phyloP scores from a whole-genome alignment of 352 stramenopile genomes.

The Globisporangium spiculum region DNA sequence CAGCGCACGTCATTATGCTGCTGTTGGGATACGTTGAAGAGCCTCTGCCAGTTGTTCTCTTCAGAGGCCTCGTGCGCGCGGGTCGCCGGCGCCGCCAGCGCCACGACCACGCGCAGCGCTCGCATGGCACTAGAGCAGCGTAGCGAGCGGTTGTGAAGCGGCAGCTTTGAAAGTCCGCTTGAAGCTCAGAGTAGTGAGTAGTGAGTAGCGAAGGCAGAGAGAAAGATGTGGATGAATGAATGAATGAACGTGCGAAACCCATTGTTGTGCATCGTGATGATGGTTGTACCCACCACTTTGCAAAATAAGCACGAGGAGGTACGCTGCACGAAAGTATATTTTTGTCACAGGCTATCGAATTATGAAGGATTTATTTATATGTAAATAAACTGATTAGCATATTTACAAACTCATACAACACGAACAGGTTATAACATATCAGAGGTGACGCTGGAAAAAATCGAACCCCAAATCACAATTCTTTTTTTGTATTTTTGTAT shows the following conservation, averaged over 20 bases:
- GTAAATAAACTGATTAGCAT: too few relatives aligned
- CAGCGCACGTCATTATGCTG: not conserved
- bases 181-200: too few relatives aligned
- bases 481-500: too few relatives aligned
- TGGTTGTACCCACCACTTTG: too few relatives aligned
- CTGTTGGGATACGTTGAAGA: not conserved
- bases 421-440: too few relatives aligned
- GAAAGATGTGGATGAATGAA: not conserved
- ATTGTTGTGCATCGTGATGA: not conserved
- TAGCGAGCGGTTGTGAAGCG: not conserved
- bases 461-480: too few relatives aligned
- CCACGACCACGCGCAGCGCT: not conserved
- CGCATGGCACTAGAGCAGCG: constrained; percentile 20
- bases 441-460: too few relatives aligned
- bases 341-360: too few relatives aligned
- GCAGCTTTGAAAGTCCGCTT: not conserved
- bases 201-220: not conserved
- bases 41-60: not conserved
- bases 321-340: too few relatives aligned
- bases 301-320: too few relatives aligned
- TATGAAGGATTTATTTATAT: too few relatives aligned
- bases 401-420: too few relatives aligned
- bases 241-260: not conserved
- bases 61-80: not conserved
- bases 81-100: not conserved